phyloP scores from a whole-genome alignment of 805 yeast genomes.

The Metschnikowia lachancei region DNA sequence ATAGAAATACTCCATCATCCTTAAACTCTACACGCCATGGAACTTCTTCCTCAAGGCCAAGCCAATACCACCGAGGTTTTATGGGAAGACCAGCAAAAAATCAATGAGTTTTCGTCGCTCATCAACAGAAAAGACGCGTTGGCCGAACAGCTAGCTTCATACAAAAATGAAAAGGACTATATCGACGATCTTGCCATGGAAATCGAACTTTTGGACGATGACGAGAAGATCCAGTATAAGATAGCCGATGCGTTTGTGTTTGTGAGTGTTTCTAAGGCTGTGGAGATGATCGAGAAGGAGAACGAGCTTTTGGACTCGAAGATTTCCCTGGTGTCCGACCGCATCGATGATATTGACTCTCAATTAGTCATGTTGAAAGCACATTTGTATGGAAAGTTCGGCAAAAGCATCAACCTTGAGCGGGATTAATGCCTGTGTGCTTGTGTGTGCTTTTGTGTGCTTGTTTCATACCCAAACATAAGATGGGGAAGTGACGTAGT shows the following conservation, averaged over 20 bases:
- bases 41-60: conserved; percentile 55
- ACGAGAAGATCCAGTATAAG: conserved; percentile 68
- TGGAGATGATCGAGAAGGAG: conserved; percentile 65
- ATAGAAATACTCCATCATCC: too few relatives aligned
- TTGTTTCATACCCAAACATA: neutral
- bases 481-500: too few relatives aligned
- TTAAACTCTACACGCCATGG: conserved; percentile 28
- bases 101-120: conserved; percentile 83
- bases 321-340: conserved; percentile 45
- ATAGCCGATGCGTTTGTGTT: conserved; percentile 80
- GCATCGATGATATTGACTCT: conserved; percentile 52
- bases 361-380: conserved; percentile 62
- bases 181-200: conserved; percentile 83
- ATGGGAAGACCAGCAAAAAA: conserved; percentile 85
- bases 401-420: conserved; percentile 83
- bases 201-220: conserved; percentile 78
- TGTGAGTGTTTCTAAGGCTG: conserved; percentile 62
- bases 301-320: conserved; percentile 49
- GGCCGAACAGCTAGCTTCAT: conserved; percentile 45
- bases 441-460: too few relatives aligned
- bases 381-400: conserved; percentile 83
- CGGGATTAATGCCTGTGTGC: conserved; percentile 38
- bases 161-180: conserved; percentile 75
- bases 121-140: conserved; percentile 67
- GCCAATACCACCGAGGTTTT: conserved; percentile 57